Base-by-base conservation (phyloP, 2,329 filamentous ascomycete species). In the Biscogniauxia mediterranea region DNA sequence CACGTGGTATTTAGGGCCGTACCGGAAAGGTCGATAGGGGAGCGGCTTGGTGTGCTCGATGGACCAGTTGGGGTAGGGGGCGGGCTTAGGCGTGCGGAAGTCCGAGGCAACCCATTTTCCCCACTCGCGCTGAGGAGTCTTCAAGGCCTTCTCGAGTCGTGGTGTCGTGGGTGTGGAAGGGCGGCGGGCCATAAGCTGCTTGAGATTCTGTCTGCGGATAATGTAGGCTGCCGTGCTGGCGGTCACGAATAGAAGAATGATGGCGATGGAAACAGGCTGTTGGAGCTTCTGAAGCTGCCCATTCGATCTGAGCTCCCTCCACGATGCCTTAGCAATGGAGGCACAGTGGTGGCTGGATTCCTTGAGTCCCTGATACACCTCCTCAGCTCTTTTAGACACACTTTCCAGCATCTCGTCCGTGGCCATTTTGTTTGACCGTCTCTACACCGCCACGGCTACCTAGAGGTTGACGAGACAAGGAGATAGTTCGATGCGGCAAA, bases 11-110 rank as follows among this genome's bases (percentile, higher is more conserved):
- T 87, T 89, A 7, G 90, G 90, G 0, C 91, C 90, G 72, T 92
- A 85, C 68, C 89, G 85, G 74, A 94, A 94, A 0, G 91, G 89
- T 5, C 91, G 84, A 75, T 94, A 94, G 0, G 89, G 89, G 0
- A 92, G 82, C 0, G 91, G 90, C 62, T 89, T 88, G 1, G 89
- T 91, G n/a, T 78, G 76, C 23, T 83, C 79, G 42, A 93, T 73
- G 52, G 87, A 86, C 89, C 90, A 93, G 71, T 85, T 75, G 0
- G 85, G 84, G 68, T 90, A 92, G 0, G 90, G 85, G 0, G 69
- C 66, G 13, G 71, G 70, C 51, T 61, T 69, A 9, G 70, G 69
- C 63, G 60, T 69, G 38, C 62, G 63, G 57, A 71, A 73, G 54
- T 70, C 68, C 1, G 71, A 73, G 8, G 70, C 67, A 23, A 53